These are phyloP conservation scores for Tremellales sp. DNA, from an alignment of 1,284 basidiomycete genomes.

Conservation along the genomic window DNA sequence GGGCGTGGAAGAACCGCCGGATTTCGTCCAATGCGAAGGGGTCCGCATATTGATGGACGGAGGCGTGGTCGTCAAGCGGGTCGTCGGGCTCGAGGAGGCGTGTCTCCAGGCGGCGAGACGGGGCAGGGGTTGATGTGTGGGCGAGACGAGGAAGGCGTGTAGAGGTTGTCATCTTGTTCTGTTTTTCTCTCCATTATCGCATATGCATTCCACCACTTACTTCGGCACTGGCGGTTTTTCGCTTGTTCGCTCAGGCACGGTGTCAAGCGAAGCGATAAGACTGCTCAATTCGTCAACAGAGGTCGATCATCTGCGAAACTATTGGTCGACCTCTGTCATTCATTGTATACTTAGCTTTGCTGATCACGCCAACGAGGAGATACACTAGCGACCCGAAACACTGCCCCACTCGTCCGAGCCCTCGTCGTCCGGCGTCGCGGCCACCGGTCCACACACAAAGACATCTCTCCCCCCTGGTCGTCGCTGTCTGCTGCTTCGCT, in stretches of 20 bases:
- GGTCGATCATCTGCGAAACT: too few species aligned
- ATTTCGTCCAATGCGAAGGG: constrained; percentile 93
- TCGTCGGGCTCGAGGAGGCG: constrained; percentile 61
- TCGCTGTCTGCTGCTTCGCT: neutral
- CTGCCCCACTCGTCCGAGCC: too few species aligned
- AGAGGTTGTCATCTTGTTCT: too few species aligned
- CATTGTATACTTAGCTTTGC: neutral
- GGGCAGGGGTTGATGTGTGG: constrained; percentile 34
- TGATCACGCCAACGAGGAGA: too few species aligned
- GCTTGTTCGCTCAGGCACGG: neutral
- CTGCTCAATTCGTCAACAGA: neutral
- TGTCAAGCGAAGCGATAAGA: neutral
- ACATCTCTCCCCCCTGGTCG: too few species aligned
- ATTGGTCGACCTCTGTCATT: neutral
- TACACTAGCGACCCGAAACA: too few species aligned
- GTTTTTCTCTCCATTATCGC: too few species aligned
- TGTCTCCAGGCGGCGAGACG: constrained; percentile 72
- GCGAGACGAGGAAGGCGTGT: too few species aligned
- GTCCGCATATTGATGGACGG: constrained; percentile 68
- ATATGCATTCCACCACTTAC: neutral
- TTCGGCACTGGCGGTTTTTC: neutral
- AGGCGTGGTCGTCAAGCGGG: constrained; percentile 71
- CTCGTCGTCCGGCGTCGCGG: too few species aligned
- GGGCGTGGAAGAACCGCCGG: constrained; percentile 87
- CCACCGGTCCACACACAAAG: too few species aligned